These are phyloP conservation scores for Backusella liffmaniae DNA, from an alignment of 192 early-diverging fungal genomes.

Conservation along the genomic window DNA sequence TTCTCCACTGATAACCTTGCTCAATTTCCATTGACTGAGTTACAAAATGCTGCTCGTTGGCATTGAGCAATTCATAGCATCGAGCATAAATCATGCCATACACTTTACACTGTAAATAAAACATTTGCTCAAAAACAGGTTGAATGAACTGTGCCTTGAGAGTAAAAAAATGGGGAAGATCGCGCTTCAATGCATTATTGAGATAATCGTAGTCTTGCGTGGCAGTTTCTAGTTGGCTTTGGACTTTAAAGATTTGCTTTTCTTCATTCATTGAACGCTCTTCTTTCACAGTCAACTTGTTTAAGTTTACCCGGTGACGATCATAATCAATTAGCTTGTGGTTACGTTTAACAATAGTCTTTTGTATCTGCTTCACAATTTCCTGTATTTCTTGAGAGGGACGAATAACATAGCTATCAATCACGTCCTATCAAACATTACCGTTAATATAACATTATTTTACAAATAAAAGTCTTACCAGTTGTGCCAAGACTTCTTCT, in stretches of 20 bases:
- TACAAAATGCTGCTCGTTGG: constrained; percentile 54
- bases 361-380: constrained; percentile 77
- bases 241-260: constrained; percentile 60
- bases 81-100: constrained; percentile 64
- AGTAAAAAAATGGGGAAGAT: constrained; percentile 80
- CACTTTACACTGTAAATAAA: constrained; percentile 78
- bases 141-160: constrained; percentile 78
- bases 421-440: constrained; percentile 40
- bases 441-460: neutral
- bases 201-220: constrained; percentile 81
- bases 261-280: constrained; percentile 62
- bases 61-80: constrained; percentile 50
- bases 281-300: constrained; percentile 74
- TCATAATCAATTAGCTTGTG: constrained; percentile 96
- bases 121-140: constrained; percentile 84
- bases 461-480: constrained; percentile 40
- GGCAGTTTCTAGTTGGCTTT: constrained; percentile 67
- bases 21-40: constrained; percentile 42
- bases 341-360: constrained; percentile 83
- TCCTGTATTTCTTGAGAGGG: constrained; percentile 77
- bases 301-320: constrained; percentile 66
- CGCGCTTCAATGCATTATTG: constrained; percentile 76
- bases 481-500: constrained; percentile 60
- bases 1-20: constrained; percentile 41
- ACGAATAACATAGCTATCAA: constrained; percentile 77